These are phyloP conservation scores for Bidens hawaiensis DNA, from an alignment of 140 eudicot species.

Conservation along the genomic window DNA sequence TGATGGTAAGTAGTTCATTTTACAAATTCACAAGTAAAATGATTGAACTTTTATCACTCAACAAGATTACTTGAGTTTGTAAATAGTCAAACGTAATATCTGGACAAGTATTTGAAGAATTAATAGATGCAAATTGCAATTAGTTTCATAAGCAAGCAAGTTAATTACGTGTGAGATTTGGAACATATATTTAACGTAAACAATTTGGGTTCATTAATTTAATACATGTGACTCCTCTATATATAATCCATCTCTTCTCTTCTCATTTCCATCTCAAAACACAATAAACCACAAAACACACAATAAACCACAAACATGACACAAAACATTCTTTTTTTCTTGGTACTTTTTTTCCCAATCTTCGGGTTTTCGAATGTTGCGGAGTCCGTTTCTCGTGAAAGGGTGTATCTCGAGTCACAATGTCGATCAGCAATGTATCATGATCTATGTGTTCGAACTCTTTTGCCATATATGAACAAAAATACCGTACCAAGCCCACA, in stretches of 20 bases:
- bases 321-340: constrained; percentile 16
- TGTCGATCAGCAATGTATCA: constrained; percentile 46
- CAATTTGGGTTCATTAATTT: neutral
- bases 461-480: constrained; percentile 19
- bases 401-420: constrained; percentile 36
- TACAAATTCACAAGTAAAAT: neutral
- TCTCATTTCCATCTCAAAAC: constrained; percentile 19
- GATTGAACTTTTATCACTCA: neutral
- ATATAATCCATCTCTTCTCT: constrained; percentile 8
- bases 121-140: neutral
- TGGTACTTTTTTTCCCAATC: constrained; percentile 32
- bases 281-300: constrained; percentile 6
- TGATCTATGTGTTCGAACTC: constrained; percentile 39
- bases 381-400: constrained; percentile 37
- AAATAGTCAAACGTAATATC: neutral
- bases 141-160: constrained; percentile 18
- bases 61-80: constrained; percentile 2
- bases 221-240: constrained; percentile 5
- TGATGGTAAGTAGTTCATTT: too few relatives aligned
- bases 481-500: constrained; percentile 29
- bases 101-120: constrained; percentile 4
- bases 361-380: constrained; percentile 16
- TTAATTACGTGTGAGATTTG: constrained; percentile 6
- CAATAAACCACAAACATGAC: constrained; percentile 20
- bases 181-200: constrained; percentile 14